Conservation (phyloP, 169 alveolate genomes). For the Condylostoma magnum region DNA sequence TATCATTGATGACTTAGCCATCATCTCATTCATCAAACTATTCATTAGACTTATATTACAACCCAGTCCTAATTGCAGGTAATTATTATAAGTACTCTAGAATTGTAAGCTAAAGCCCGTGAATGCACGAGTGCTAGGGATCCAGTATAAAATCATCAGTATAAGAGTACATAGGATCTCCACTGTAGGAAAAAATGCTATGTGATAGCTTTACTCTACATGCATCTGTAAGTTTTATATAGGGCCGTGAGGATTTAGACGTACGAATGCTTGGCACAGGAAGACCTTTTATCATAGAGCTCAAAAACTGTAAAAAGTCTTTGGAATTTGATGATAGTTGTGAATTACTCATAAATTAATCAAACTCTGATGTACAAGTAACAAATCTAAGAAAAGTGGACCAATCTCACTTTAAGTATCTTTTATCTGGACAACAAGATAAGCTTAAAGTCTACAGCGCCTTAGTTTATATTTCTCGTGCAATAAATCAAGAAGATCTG, state of each 20-base stretch:
- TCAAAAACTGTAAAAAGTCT: slow-evolving; percentile 53
- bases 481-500: slow-evolving; percentile 46
- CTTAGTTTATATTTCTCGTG: slow-evolving; percentile 58
- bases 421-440: slow-evolving; percentile 67
- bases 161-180: slow-evolving; percentile 47
- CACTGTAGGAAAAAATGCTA: slow-evolving; percentile 27
- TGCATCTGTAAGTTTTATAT: slow-evolving; percentile 46
- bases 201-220: slow-evolving; percentile 18
- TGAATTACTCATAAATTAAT: background rate
- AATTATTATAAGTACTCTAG: slow-evolving; percentile 65
- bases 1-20: background rate
- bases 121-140: slow-evolving; percentile 55
- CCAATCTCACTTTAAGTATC: slow-evolving; percentile 47
- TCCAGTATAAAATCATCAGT: slow-evolving; percentile 40
- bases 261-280: slow-evolving; percentile 90
- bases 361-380: slow-evolving; percentile 40
- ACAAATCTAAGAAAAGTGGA: slow-evolving; percentile 49
- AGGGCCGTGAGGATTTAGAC: slow-evolving; percentile 91
- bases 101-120: slow-evolving; percentile 64
- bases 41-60: background rate
- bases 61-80: slow-evolving; percentile 50
- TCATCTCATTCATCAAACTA: background rate
- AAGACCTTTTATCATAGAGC: slow-evolving; percentile 86
- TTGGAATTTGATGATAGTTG: slow-evolving; percentile 23
- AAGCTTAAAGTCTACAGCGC: slow-evolving; percentile 71